Evolutionary conservation across 1,284 basidiomycete genomes (phyloP).

Genomic region (Blastosporella zonata): DNA sequence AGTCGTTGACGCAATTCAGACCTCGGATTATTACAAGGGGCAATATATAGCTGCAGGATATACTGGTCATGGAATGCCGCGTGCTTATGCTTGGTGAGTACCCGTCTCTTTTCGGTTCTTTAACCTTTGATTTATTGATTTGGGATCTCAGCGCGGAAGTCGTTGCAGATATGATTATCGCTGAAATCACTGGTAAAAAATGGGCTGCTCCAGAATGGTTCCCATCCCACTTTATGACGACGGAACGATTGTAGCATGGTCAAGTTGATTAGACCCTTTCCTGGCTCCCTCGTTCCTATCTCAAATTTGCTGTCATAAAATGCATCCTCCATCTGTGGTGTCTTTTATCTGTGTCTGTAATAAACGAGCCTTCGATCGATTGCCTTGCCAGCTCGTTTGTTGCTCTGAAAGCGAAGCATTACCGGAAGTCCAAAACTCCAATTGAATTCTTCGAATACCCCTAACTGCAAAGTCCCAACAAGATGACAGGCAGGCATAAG

Average conservation of each 20-base stretch:
- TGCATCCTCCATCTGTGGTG: too few species aligned
- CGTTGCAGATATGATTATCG: conserved; percentile 60
- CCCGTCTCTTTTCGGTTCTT: neutral
- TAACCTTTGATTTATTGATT: neutral
- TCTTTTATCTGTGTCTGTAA: too few species aligned
- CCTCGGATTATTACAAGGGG: conserved; percentile 35
- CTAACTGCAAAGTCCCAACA: too few species aligned
- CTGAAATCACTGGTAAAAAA: conserved; percentile 42
- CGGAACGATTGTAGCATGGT: conserved; percentile 9
- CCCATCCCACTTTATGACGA: conserved; percentile 59
- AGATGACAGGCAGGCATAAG: neutral
- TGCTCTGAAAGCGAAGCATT: too few species aligned
- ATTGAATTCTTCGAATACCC: too few species aligned
- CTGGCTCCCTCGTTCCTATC: too few species aligned
- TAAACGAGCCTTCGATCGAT: too few species aligned
- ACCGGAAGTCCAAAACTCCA: too few species aligned
- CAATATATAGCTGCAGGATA: conserved; percentile 79
- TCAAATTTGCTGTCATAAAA: too few species aligned
- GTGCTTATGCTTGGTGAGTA: conserved; percentile 66
- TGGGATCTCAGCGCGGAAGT: conserved; percentile 54
- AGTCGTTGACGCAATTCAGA: conserved; percentile 34
- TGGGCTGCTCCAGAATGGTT: conserved; percentile 63
- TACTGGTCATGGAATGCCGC: conserved; percentile 79
- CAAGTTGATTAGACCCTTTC: too few species aligned
- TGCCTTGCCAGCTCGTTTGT: too few species aligned